Conservation (phyloP, 805 yeast genomes). For the Starmerella khaoyaiensis region DNA sequence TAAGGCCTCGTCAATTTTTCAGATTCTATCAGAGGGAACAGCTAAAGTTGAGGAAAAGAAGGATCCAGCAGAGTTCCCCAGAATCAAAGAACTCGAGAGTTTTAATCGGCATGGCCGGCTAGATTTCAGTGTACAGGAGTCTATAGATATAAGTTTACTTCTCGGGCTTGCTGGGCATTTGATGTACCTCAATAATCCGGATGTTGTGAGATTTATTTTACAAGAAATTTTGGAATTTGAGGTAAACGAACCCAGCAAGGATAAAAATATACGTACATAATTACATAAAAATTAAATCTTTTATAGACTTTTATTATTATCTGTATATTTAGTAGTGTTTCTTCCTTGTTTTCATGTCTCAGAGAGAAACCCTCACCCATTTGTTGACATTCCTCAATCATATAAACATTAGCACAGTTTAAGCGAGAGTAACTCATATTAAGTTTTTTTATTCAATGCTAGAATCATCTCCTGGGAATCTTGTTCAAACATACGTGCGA, state of each 20-base stretch:
- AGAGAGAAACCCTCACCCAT: no score
- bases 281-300: not conserved
- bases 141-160: constrained; percentile 64
- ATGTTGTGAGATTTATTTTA: constrained; percentile 68
- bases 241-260: not conserved
- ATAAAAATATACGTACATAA: constrained; percentile 1
- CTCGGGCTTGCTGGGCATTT: constrained; percentile 78
- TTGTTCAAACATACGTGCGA: no score
- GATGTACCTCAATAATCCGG: constrained; percentile 74
- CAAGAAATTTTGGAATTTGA: constrained; percentile 35
- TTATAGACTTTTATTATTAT: no score
- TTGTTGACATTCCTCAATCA: no score
- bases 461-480: no score
- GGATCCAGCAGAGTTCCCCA: not conserved
- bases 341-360: no score
- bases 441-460: no score
- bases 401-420: no score
- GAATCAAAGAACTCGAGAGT: constrained; percentile 29
- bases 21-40: constrained; percentile 1
- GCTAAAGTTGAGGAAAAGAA: not conserved
- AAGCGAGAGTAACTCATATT: no score
- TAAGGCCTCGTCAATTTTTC: constrained; percentile 17
- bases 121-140: constrained; percentile 69
- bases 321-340: no score
- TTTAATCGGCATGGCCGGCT: constrained; percentile 65